Percentiles rank a stretch among this genome's conserved stretches.
Evolutionary conservation across 108 stramenopile species (phyloP).

Genomic region (Cyclotella atomus): DNA sequence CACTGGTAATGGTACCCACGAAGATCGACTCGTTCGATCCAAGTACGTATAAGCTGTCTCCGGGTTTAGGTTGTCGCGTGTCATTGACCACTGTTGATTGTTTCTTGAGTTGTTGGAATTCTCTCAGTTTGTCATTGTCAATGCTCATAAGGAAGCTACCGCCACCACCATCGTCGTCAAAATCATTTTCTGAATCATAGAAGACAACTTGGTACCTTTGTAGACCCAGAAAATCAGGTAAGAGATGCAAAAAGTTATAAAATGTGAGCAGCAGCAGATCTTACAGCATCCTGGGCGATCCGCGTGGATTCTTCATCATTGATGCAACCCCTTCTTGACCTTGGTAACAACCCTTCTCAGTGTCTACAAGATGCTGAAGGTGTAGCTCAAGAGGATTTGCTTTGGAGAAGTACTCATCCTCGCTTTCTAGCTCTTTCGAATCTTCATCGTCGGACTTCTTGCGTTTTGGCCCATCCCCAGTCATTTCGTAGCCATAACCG

Average conservation of each 20-base stretch:
- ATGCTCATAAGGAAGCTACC: slow-evolving; percentile 23
- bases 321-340: slow-evolving; percentile 89
- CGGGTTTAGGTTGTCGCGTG: slow-evolving; percentile 59
- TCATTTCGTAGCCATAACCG: slow-evolving; percentile 49
- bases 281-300: slow-evolving; percentile 67
- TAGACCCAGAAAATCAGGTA: neutral
- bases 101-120: slow-evolving; percentile 46
- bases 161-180: slow-evolving; percentile 37
- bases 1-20: slow-evolving; percentile 75
- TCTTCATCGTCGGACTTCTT: neutral
- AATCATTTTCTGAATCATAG: slow-evolving; percentile 73
- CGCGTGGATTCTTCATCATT: slow-evolving; percentile 78
- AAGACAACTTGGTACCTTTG: slow-evolving; percentile 64
- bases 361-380: slow-evolving; percentile 56
- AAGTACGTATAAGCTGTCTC: slow-evolving; percentile 66
- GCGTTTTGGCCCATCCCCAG: slow-evolving; percentile 49
- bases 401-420: slow-evolving; percentile 38
- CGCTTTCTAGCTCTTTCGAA: neutral
- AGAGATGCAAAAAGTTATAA: neutral
- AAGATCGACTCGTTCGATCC: slow-evolving; percentile 75
- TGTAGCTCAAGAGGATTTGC: slow-evolving; percentile 78
- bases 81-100: slow-evolving; percentile 48
- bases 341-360: slow-evolving; percentile 85
- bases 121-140: slow-evolving; percentile 21
- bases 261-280: neutral